Base-by-base conservation (phyloP, 495 filamentous ascomycete species). In the Penicillium chermesinum region DNA sequence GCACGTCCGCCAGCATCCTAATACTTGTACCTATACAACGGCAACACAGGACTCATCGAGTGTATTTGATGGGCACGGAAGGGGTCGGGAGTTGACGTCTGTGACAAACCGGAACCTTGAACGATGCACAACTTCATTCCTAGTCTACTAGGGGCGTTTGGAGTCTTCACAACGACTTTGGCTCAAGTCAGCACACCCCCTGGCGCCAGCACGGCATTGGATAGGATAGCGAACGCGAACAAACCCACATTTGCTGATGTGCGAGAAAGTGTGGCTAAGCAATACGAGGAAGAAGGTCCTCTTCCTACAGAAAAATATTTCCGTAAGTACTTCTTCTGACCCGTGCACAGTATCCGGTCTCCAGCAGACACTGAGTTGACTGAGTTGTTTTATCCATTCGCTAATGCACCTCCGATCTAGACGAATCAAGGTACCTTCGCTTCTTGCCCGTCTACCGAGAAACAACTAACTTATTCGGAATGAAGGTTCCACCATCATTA, bases 401-500 rank as follows among this genome's bases (percentile, higher is more conserved):
- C n/a, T n/a, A n/a, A n/a, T n/a, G n/a, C n/a, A n/a, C n/a, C n/a
- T n/a, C n/a, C n/a, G n/a, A n/a, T 54, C 20, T 53, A 81, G 78
- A 75, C 61, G 76, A 80, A 64, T 79, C 78, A 22, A 61, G 62
- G 79, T 81, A 74, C 58, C 77, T 66, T 46, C 22, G 25, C 19
- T 16, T 36, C 18, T 25, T 25, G 56, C 50, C 44, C 57, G 54
- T 14, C 0, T 41, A 45, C 44, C 38, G 25, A 1, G 15, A 27
- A 17, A 9, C 10, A 42, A 42, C 44, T 51, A 45, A 49, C 43
- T 22, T 34, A 5, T 13, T 43, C 1, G 9, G 33, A 20, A 25
- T 32, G 36, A 36, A 84, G 79, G 18, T 83, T 82, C 50, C 72
- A 82, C 58, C 67, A 76, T 49, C 80, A 82, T 57, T 83, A 82